These are phyloP conservation scores for Nakazawaea ambrosiae DNA, from an alignment of 805 yeast species.

Conservation along the genomic window DNA sequence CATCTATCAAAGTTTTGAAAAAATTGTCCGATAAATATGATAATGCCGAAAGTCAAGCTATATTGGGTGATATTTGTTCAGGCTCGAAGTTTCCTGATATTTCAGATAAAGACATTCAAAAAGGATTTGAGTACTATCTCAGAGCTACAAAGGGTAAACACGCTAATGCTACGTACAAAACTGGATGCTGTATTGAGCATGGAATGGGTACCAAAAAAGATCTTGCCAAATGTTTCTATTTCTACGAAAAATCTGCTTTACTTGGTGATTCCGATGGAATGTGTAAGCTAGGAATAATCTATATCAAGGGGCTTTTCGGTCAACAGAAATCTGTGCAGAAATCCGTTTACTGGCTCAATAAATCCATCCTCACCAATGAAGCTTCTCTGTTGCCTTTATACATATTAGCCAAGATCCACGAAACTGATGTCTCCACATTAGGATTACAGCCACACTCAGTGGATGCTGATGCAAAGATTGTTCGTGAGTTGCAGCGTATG, in stretches of 20 bases:
- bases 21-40: constrained; percentile 41
- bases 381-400: constrained; percentile 18
- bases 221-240: constrained; percentile 38
- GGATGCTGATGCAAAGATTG: constrained; percentile 22
- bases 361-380: constrained; percentile 20
- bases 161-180: constrained; percentile 56
- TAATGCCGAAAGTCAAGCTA: constrained; percentile 49
- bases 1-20: constrained; percentile 54
- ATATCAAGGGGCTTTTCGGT: constrained; percentile 40
- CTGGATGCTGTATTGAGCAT: constrained; percentile 66
- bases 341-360: constrained; percentile 44
- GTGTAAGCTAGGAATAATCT: constrained; percentile 67
- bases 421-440: constrained; percentile 25
- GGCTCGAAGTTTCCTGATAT: constrained; percentile 39
- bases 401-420: constrained; percentile 28
- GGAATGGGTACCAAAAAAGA: constrained; percentile 47
- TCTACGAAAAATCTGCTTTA: constrained; percentile 56
- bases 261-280: constrained; percentile 57
- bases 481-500: constrained; percentile 25
- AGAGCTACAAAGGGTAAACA: constrained; percentile 55
- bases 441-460: constrained; percentile 16
- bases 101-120: constrained; percentile 44
- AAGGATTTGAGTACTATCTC: constrained; percentile 54
- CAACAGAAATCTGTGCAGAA: constrained; percentile 31
- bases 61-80: constrained; percentile 57